These are phyloP conservation scores for Terana coerulea DNA, from an alignment of 768 basidiomycete species.

Conservation along the genomic window DNA sequence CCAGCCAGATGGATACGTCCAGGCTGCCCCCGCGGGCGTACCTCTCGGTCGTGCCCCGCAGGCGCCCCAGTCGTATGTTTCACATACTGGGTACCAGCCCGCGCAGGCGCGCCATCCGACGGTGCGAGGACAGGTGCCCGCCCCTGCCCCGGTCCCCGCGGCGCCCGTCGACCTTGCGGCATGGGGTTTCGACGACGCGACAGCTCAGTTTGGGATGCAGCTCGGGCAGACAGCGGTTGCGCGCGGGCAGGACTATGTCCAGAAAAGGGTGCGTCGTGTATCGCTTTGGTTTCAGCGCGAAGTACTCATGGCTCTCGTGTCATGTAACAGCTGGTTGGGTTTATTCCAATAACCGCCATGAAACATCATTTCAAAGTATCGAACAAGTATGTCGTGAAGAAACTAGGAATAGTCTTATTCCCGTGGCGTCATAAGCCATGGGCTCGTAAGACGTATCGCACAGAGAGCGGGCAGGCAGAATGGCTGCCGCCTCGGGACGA, in stretches of 20 bases:
- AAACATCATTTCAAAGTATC: conserved; percentile 96
- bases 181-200: conserved; percentile 89
- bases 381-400: conserved; percentile 91
- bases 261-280: conserved; percentile 81
- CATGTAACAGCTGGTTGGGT: conserved; percentile 65
- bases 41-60: conserved; percentile 14
- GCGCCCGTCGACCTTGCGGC: conserved; percentile 52
- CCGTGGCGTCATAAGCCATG: conserved; percentile 94
- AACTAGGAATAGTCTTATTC: conserved; percentile 84
- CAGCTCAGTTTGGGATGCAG: conserved; percentile 95
- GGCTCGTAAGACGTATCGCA: conserved; percentile 63
- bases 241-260: conserved; percentile 94
- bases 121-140: conserved; percentile 17
- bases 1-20: conserved; percentile 23
- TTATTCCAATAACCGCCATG: conserved; percentile 70
- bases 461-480: conserved; percentile 65
- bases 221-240: conserved; percentile 88
- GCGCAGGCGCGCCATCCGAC: conserved; percentile 21
- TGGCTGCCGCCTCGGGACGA: conserved; percentile 92
- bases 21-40: conserved; percentile 22
- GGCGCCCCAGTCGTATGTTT: conserved; percentile 22
- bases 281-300: background rate
- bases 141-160: conserved; percentile 33
- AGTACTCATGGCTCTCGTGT: conserved; percentile 7
- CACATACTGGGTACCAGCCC: conserved; percentile 19